Evolutionary conservation across 345 rosid genomes (phyloP).

Genomic region (Populus simonii): DNA sequence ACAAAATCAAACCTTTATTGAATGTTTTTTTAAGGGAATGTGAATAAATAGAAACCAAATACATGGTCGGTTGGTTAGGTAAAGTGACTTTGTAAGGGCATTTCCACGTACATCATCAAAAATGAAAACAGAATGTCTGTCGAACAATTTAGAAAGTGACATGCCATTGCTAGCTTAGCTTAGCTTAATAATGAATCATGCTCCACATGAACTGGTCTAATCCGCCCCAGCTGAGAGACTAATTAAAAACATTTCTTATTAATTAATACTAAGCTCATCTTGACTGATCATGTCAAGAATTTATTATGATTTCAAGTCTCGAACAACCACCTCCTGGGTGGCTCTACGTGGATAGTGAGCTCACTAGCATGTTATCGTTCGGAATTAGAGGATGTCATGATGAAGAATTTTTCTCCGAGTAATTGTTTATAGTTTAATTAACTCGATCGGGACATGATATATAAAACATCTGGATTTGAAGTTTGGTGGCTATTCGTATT

Average conservation of each 20-base stretch:
- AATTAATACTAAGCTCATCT: not conserved
- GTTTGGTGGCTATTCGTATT: no score
- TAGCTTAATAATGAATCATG: constrained; percentile 10
- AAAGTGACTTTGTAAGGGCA: constrained; percentile 18
- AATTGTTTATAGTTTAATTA: no score
- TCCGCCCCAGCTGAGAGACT: constrained; percentile 10
- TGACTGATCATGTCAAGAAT: not conserved
- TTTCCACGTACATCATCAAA: constrained; percentile 19
- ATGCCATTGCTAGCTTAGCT: not conserved
- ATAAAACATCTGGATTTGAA: no score
- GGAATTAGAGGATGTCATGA: not conserved
- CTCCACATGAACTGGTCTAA: constrained; percentile 13
- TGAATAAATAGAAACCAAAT: not conserved
- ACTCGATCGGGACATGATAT: no score
- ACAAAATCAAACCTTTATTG: not conserved
- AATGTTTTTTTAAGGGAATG: not conserved
- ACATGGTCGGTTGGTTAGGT: constrained; percentile 35
- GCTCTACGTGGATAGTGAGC: not conserved
- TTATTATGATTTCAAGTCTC: no score
- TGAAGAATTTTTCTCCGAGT: not conserved
- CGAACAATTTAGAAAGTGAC: constrained; percentile 18
- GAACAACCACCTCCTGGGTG: not conserved
- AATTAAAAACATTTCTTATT: not conserved
- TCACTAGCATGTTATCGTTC: not conserved
- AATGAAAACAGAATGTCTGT: constrained; percentile 21